phyloP scores from a whole-genome alignment of 768 basidiomycete species.

The Strobilomyces dryophilus region DNA sequence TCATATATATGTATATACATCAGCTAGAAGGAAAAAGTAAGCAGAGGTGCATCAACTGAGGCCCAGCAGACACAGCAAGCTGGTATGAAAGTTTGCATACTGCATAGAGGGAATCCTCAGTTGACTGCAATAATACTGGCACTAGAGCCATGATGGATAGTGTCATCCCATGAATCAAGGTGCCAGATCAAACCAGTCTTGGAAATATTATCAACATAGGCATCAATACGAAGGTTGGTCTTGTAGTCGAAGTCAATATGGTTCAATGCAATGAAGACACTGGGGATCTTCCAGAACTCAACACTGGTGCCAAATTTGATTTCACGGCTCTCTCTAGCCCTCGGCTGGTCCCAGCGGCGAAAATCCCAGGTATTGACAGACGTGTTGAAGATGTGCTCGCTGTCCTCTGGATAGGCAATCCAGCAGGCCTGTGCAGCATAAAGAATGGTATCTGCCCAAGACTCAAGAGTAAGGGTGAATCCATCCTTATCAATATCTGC shows the following conservation, averaged over 20 bases:
- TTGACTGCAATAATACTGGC: slow-evolving; percentile 3
- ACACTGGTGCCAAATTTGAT: slow-evolving; percentile 3
- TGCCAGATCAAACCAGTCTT: slow-evolving; percentile 1
- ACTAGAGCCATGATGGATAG: background rate
- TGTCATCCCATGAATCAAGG: slow-evolving; percentile 11
- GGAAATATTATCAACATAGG: slow-evolving; percentile 10
- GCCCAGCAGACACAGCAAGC: no score
- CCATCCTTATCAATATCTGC: slow-evolving; percentile 9
- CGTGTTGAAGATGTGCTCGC: slow-evolving; percentile 13
- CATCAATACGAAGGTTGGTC: slow-evolving; percentile 8
- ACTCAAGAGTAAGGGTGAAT: slow-evolving; percentile 13
- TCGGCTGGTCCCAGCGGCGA: background rate
- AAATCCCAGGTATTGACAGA: slow-evolving; percentile 9
- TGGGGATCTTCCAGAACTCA: slow-evolving; percentile 10
- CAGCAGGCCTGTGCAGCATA: slow-evolving; percentile 1
- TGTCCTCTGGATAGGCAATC: slow-evolving; percentile 22
- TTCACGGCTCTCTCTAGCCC: background rate
- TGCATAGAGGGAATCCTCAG: background rate
- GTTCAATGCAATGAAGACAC: slow-evolving; percentile 19
- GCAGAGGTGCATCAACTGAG: no score
- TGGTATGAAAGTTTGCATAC: no score
- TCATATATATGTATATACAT: no score
- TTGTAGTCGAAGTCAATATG: slow-evolving; percentile 8
- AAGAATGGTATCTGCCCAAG: slow-evolving; percentile 8
- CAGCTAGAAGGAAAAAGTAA: no score